Percentiles rank a stretch among this genome's conserved stretches.
Conservation (phyloP, 2,329 filamentous ascomycete genomes). For the Escovopsis sp. region DNA sequence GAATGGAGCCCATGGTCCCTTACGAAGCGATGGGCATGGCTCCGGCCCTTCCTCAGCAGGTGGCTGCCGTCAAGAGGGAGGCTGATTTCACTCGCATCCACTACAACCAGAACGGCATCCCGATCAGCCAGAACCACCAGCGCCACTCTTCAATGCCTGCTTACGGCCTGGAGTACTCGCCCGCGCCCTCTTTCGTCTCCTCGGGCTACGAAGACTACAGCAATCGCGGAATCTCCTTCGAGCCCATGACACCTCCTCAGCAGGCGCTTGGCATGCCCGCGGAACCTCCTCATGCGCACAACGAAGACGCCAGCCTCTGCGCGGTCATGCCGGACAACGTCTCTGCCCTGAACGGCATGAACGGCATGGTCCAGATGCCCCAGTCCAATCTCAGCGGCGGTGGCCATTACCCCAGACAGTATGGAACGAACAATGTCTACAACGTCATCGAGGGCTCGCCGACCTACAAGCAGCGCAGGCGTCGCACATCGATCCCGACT, state of each 20-base stretch:
- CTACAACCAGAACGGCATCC: constrained; percentile 85
- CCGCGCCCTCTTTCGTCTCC: constrained; percentile 94
- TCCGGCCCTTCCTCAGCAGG: constrained; percentile 50
- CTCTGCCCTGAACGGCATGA: constrained; percentile 55
- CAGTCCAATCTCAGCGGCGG: constrained; percentile 65
- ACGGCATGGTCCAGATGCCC: constrained; percentile 81
- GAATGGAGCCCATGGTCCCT: constrained; percentile 58
- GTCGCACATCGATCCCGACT: constrained; percentile 82
- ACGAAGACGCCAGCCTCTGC: constrained; percentile 93
- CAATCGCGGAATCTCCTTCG: constrained; percentile 87
- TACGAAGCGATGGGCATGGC: constrained; percentile 58
- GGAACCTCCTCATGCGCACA: constrained; percentile 93
- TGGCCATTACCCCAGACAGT: constrained; percentile 65
- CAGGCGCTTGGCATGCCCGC: constrained; percentile 66
- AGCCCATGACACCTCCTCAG: constrained; percentile 91
- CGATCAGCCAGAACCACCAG: constrained; percentile 69
- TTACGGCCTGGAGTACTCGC: constrained; percentile 89
- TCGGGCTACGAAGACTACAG: constrained; percentile 97
- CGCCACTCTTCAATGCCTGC: constrained; percentile 97
- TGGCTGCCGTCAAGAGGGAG: constrained; percentile 67
- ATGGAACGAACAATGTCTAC: constrained; percentile 66
- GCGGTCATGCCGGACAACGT: constrained; percentile 84
- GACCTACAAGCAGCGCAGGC: constrained; percentile 93
- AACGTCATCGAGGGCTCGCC: constrained; percentile 95
- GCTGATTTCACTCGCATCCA: constrained; percentile 67